phyloP scores from a whole-genome alignment of 768 basidiomycete species.

The Boletus pseudo-olivaceus region DNA sequence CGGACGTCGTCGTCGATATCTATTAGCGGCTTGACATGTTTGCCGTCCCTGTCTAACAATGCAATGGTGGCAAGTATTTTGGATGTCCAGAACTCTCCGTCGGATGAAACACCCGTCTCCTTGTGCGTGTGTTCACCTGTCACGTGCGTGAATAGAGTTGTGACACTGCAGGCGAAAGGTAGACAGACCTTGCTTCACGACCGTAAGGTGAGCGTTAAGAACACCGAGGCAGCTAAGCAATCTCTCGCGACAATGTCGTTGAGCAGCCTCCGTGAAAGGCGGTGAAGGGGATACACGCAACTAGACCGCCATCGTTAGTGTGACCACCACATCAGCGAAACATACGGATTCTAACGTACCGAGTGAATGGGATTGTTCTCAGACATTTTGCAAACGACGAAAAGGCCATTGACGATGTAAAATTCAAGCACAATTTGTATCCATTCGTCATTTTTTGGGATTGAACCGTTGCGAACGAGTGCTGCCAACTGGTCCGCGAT shows the following conservation, averaged over 20 bases:
- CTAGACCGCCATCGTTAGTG: conserved; percentile 27
- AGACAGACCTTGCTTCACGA: conserved; percentile 49
- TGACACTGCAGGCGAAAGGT: neutral
- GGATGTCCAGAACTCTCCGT: conserved; percentile 79
- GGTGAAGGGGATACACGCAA: conserved; percentile 61
- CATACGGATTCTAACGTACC: conserved; percentile 41
- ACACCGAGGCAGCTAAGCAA: conserved; percentile 74
- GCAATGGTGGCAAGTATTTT: conserved; percentile 57
- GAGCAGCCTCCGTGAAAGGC: conserved; percentile 69
- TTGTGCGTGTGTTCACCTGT: conserved; percentile 49
- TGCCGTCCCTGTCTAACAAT: conserved; percentile 59
- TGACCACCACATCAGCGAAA: neutral
- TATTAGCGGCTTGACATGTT: conserved; percentile 55
- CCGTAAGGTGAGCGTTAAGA: conserved; percentile 54
- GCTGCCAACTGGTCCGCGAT: conserved; percentile 80
- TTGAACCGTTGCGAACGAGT: conserved; percentile 72
- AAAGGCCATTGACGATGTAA: conserved; percentile 78
- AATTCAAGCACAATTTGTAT: conserved; percentile 74
- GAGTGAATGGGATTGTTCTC: conserved; percentile 56
- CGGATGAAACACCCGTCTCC: conserved; percentile 56
- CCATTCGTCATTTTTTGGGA: conserved; percentile 81
- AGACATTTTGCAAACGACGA: conserved; percentile 68
- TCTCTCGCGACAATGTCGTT: conserved; percentile 60
- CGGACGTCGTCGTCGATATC: conserved; percentile 56
- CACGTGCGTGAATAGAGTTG: neutral